Conservation (phyloP, 2,329 filamentous ascomycete species). For the Pyrenochaeta sp. region DNA sequence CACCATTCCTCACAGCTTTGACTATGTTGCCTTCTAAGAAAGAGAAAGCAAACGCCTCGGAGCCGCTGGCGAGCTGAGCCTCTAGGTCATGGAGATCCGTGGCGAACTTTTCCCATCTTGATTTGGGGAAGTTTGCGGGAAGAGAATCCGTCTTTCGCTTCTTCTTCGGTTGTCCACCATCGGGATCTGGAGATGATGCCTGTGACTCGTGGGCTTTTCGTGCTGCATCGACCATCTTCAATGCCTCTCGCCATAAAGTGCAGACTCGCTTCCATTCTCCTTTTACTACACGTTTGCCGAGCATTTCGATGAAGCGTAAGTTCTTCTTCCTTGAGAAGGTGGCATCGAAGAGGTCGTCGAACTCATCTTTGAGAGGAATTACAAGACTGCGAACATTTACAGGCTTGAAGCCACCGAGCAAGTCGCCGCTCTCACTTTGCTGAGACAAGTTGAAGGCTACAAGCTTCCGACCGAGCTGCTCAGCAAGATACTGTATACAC, state of each 20-base stretch:
- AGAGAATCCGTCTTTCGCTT: conserved; percentile 69
- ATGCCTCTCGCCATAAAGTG: conserved; percentile 86
- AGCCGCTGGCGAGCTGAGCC: conserved; percentile 75
- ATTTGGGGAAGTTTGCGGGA: conserved; percentile 62
- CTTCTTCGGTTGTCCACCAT: conserved; percentile 72
- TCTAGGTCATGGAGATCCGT: conserved; percentile 79
- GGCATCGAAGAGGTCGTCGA: conserved; percentile 84
- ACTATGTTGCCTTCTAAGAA: conserved; percentile 97
- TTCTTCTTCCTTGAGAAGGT: conserved; percentile 92
- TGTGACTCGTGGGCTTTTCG: conserved; percentile 51
- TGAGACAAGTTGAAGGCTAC: conserved; percentile 96
- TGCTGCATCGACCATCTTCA: conserved; percentile 78
- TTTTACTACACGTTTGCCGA: conserved; percentile 80
- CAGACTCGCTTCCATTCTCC: conserved; percentile 88
- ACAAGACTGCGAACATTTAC: conserved; percentile 88
- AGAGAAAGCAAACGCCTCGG: conserved; percentile 85
- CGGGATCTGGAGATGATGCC: conserved; percentile 47
- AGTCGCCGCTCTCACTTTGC: conserved; percentile 95
- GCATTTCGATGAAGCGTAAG: conserved; percentile 76
- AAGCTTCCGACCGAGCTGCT: conserved; percentile 82
- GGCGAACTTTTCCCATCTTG: conserved; percentile 83
- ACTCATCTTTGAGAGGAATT: conserved; percentile 90
- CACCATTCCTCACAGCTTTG: conserved; percentile 92
- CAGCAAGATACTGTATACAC: conserved; percentile 89
- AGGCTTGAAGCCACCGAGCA: conserved; percentile 95